These are phyloP conservation scores for Quercus glauca DNA, from an alignment of 306 rosid species.

Conservation along the genomic window DNA sequence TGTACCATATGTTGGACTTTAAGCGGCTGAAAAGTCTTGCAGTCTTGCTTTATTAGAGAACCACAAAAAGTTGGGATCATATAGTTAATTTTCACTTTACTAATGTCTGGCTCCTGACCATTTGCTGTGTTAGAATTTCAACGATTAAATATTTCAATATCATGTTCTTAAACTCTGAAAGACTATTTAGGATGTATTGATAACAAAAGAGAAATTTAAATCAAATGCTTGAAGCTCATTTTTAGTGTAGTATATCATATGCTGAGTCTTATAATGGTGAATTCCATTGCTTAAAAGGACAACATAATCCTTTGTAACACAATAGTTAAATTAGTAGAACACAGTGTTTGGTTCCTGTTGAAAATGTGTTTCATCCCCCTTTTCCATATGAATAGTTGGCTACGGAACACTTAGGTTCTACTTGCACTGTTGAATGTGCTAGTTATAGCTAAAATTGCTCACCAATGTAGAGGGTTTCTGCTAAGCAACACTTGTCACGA, in stretches of 20 bases:
- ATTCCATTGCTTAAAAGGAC: neutral
- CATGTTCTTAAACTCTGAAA: neutral
- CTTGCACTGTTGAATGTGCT: slow-evolving; percentile 4
- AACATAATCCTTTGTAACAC: neutral
- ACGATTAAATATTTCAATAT: neutral
- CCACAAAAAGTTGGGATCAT: neutral
- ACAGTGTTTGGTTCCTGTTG: neutral
- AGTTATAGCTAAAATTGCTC: slow-evolving; percentile 12
- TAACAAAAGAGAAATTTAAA: too few relatives aligned
- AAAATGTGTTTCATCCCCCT: neutral
- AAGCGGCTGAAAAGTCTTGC: too few relatives aligned
- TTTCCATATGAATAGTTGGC: too few relatives aligned
- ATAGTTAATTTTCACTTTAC: neutral
- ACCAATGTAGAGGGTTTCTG: slow-evolving; percentile 17
- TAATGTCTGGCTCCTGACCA: neutral
- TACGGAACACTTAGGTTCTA: too few relatives aligned
- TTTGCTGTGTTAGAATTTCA: neutral
- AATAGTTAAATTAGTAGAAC: neutral
- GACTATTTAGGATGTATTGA: neutral
- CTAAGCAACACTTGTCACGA: slow-evolving; percentile 16
- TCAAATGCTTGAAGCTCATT: too few relatives aligned
- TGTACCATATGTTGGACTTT: too few relatives aligned
- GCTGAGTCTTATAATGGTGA: neutral
- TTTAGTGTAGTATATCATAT: neutral
- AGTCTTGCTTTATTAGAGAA: too few relatives aligned